A percentile compares a stretch with the other conserved stretches of the same genome.
phyloP scores from a whole-genome alignment of 2,329 filamentous ascomycete genomes.

The Neurospora sp. region DNA sequence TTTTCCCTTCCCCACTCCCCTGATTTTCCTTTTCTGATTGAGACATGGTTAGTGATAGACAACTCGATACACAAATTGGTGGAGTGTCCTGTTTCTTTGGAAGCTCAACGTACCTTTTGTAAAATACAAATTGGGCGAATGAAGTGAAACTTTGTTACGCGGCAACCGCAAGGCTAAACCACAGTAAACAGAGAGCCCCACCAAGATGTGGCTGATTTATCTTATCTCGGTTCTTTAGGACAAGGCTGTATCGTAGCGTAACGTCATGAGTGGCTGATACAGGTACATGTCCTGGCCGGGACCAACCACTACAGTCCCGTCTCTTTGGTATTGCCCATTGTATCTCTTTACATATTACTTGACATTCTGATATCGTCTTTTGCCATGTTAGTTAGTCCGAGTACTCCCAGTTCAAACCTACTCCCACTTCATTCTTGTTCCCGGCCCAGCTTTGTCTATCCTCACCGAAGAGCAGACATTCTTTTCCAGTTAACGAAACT shows the following conservation, averaged over 20 bases:
- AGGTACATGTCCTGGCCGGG: background rate
- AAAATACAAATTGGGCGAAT: background rate
- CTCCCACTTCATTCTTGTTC: background rate
- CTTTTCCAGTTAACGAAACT: background rate
- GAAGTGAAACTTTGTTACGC: background rate
- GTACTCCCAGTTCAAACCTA: too few relatives aligned
- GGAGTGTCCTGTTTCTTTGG: background rate
- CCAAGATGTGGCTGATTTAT: background rate
- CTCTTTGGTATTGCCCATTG: background rate
- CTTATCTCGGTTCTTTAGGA: background rate
- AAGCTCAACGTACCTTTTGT: background rate
- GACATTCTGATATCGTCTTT: background rate
- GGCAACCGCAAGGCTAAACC: background rate
- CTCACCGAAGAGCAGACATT: background rate
- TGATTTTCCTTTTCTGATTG: background rate
- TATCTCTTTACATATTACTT: background rate
- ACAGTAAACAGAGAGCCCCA: background rate
- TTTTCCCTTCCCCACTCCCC: conserved; percentile 1
- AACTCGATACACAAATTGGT: background rate
- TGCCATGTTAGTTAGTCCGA: background rate
- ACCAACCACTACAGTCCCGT: background rate
- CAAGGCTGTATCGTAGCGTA: background rate
- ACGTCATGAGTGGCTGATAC: background rate
- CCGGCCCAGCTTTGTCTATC: background rate
- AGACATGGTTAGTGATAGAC: background rate